Conservation (phyloP, 2,329 filamentous ascomycete species). For the Penicillium sp. region DNA sequence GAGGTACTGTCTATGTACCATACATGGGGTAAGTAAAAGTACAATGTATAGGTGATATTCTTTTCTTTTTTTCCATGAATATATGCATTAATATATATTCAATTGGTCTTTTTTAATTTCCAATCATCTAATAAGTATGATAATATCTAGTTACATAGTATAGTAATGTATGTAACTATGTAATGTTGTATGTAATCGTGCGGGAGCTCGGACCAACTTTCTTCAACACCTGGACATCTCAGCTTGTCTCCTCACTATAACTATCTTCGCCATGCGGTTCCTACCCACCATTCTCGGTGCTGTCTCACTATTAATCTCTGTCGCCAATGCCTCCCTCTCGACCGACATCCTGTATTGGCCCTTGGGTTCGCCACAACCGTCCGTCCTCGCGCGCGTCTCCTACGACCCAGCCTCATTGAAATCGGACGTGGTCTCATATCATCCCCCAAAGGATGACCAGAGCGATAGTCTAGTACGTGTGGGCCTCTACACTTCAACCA, state of each 20-base stretch:
- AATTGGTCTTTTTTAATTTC: background rate
- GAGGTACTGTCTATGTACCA: background rate
- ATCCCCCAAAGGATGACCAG: conserved; percentile 31
- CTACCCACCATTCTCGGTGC: conserved; percentile 19
- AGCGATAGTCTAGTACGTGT: conserved; percentile 55
- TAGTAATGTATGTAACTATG: too few species aligned
- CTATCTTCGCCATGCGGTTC: conserved; percentile 16
- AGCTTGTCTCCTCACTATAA: background rate
- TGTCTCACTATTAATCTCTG: conserved; percentile 16
- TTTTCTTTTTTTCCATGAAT: too few species aligned
- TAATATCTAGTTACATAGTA: background rate
- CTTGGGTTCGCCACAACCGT: conserved; percentile 33
- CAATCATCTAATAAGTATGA: background rate
- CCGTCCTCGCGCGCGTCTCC: conserved; percentile 41
- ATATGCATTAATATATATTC: background rate
- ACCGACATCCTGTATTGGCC: conserved; percentile 44
- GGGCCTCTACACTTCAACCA: conserved; percentile 48
- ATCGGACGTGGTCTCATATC: conserved; percentile 41
- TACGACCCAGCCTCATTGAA: conserved; percentile 42
- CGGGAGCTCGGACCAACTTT: background rate
- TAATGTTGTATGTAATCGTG: background rate
- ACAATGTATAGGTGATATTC: background rate
- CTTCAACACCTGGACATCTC: background rate
- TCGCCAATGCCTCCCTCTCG: conserved; percentile 22
- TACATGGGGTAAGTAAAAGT: background rate